These are phyloP conservation scores for Guyanaporus albipodus DNA, from an alignment of 768 basidiomycete genomes.

Conservation along the genomic window DNA sequence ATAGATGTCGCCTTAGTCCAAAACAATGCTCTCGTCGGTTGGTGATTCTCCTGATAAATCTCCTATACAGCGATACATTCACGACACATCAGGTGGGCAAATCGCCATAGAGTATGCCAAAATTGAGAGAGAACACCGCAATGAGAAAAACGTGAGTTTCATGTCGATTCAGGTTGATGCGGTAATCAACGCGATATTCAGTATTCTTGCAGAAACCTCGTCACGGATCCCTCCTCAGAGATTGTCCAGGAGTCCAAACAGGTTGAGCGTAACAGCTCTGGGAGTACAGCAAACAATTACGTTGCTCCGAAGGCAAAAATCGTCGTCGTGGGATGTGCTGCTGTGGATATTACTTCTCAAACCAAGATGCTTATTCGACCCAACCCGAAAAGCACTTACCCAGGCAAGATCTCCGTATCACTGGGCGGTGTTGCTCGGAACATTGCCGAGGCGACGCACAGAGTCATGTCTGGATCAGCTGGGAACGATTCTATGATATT, in stretches of 20 bases:
- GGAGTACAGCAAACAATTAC: background rate
- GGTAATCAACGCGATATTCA: conserved; percentile 1
- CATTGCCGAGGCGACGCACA: conserved; percentile 85
- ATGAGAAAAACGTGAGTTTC: conserved; percentile 17
- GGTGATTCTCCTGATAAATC: conserved; percentile 17
- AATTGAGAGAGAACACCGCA: conserved; percentile 31
- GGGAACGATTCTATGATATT: conserved; percentile 37
- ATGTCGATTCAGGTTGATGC: background rate
- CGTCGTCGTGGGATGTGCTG: conserved; percentile 80
- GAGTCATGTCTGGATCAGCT: conserved; percentile 42
- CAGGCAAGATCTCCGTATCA: conserved; percentile 68
- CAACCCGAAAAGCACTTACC: conserved; percentile 67
- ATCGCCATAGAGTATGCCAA: conserved; percentile 76
- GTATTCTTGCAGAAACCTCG: conserved; percentile 8
- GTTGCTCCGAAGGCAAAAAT: conserved; percentile 40
- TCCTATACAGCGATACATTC: background rate
- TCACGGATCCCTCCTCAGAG: background rate
- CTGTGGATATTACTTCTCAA: conserved; percentile 79
- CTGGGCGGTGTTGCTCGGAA: conserved; percentile 95
- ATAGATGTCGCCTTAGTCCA: conserved; percentile 84
- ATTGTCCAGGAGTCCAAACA: background rate
- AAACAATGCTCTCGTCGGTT: conserved; percentile 84
- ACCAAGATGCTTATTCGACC: conserved; percentile 33
- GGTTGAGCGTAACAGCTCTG: background rate
- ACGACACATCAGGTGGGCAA: conserved; percentile 52